Percentiles rank a stretch among this genome's conserved stretches.
Conservation (phyloP, 106 monocot species). For the Iris macrosiphon region DNA sequence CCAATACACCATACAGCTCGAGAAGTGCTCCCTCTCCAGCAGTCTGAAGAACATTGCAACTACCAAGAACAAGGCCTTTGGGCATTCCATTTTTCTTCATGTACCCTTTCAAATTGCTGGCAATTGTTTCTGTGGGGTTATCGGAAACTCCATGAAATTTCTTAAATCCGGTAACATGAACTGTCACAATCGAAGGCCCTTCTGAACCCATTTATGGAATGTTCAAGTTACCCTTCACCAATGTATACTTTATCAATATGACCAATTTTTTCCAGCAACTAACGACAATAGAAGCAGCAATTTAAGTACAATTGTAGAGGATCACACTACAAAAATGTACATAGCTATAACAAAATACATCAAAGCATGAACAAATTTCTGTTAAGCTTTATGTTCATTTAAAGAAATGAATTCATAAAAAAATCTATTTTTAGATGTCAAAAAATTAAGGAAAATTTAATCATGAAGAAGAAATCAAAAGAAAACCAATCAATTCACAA, state of each 20-base stretch:
- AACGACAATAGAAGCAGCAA: constrained; percentile 11
- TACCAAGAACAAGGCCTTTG: constrained; percentile 69
- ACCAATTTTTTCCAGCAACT: not conserved
- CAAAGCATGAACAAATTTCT: no score
- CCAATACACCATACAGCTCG: constrained; percentile 53
- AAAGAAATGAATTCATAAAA: no score
- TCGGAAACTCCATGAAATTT: constrained; percentile 91
- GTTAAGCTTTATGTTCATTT: no score
- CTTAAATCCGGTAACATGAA: constrained; percentile 93
- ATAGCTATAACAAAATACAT: no score
- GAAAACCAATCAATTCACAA: no score
- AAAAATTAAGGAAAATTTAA: no score
- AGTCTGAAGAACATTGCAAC: constrained; percentile 79
- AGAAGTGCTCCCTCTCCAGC: constrained; percentile 77
- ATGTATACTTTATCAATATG: not conserved
- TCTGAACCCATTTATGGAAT: constrained; percentile 78
- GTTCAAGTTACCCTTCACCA: not conserved
- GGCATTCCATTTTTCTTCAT: constrained; percentile 68
- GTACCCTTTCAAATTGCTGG: constrained; percentile 56
- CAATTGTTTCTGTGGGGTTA: constrained; percentile 93
- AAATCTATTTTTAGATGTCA: no score
- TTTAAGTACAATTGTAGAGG: not conserved
- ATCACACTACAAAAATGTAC: no score
- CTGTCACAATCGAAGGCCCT: constrained; percentile 67
- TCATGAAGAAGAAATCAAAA: no score